Evolutionary conservation across 2,329 filamentous ascomycete genomes (phyloP).

Genomic region (Uncinocarpus reesii): DNA sequence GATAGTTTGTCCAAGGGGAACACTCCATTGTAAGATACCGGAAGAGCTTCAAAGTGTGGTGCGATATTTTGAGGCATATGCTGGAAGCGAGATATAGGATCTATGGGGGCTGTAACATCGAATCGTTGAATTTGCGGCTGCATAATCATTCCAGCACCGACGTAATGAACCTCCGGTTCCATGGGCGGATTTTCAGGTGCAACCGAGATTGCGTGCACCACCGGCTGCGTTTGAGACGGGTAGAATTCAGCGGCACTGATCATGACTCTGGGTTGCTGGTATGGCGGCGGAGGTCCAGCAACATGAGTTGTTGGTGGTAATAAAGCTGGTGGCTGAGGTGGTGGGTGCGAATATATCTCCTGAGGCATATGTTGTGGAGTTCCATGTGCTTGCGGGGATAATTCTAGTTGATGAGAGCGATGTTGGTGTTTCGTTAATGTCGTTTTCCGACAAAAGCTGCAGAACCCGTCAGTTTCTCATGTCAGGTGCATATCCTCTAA

Average conservation of each 20-base stretch:
- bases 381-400: conserved; percentile 8
- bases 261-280: conserved; percentile 5
- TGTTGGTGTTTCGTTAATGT: conserved; percentile 20
- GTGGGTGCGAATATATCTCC: conserved; percentile 13
- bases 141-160: conserved; percentile 12
- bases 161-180: conserved; percentile 15
- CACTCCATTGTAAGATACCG: conserved; percentile 10
- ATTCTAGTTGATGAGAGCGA: conserved; percentile 18
- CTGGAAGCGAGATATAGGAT: conserved; percentile 11
- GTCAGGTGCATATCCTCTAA: no score
- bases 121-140: conserved; percentile 14
- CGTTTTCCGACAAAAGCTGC: conserved; percentile 20
- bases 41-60: conserved; percentile 10
- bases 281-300: conserved; percentile 4
- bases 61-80: conserved; percentile 1
- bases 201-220: conserved; percentile 14
- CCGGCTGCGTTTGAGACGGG: conserved; percentile 13
- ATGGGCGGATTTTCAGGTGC: conserved; percentile 8
- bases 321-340: conserved; percentile 9
- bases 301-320: conserved; percentile 8
- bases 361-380: conserved; percentile 10
- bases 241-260: conserved; percentile 12
- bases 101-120: conserved; percentile 11
- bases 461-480: background rate
- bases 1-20: conserved; percentile 14